Base-by-base conservation (phyloP, 345 rosid genomes). In the Brassica rapa region DNA sequence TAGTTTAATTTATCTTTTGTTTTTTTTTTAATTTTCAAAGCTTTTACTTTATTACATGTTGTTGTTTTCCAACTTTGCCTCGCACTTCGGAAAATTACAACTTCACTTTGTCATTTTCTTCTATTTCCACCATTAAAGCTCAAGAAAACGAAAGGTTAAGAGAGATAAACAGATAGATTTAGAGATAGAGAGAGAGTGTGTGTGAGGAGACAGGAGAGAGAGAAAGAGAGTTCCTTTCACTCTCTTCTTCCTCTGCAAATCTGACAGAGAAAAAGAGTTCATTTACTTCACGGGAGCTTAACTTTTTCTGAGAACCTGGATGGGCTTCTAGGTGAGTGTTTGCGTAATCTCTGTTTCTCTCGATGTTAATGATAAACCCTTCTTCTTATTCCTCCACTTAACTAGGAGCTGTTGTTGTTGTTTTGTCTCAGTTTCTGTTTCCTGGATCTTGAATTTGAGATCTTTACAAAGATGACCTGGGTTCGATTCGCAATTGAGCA, bases 401-500 rank as follows among this genome's bases (percentile, higher is more conserved):
- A 72, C 73, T 72, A 72, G 73, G 73, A 78, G 53, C 43, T 63
- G 10, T 61, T 61, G 19, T 56, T 11, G 41, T 39, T 39, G 46
- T 39, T n/a, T n/a, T 49, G 56, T 49, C 56, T 49, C 24, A 63
- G 9, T 30, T 30, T 63, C 10, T 27, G 5, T 53, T 43, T 64
- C 14, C 24, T 73, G 43, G 77, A 79, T 79, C 82, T 79, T 60
- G 62, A 66, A 23, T 46, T 5, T 66, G 69, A 72, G 73, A 39
- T 68, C 59, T 78, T 51, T 79, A 65, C 72, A 76, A 85, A 86
- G 81, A 88, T 83, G 81, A 72, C 85, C 69, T 76, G 88, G 94
- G 76, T 84, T 84, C 74, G 78, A 59, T 78, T 83, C 19, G 84
- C 84, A 84, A 79, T 89, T 85, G 79, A 79, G 74, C 85, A 79